These are phyloP conservation scores for Microbotryum saponariae DNA, from an alignment of 1,284 basidiomycete genomes.

Conservation along the genomic window DNA sequence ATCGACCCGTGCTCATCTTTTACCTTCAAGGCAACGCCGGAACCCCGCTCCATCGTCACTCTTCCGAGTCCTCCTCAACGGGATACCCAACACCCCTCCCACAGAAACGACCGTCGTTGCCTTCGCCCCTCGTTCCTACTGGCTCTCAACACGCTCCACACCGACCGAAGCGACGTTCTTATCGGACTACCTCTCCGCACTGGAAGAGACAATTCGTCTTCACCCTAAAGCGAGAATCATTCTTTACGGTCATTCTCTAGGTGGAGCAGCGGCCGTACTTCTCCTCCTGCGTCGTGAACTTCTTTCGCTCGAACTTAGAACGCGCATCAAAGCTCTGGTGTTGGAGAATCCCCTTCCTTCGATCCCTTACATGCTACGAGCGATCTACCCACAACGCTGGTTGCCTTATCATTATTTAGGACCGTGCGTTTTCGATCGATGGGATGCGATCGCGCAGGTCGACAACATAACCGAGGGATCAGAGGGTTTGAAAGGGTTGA, in stretches of 20 bases:
- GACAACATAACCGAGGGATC: not conserved
- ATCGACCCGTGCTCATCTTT: constrained; percentile 38
- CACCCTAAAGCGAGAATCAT: constrained; percentile 43
- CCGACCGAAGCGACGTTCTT: constrained; percentile 45
- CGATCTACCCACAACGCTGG: constrained; percentile 50
- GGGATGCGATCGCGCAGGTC: constrained; percentile 44
- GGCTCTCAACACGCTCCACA: constrained; percentile 42
- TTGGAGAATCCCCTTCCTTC: constrained; percentile 52
- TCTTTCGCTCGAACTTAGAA: constrained; percentile 7
- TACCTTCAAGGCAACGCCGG: constrained; percentile 52
- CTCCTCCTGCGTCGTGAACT: constrained; percentile 34
- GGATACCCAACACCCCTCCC: not conserved
- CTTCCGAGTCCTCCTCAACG: constrained; percentile 42
- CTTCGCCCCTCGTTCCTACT: constrained; percentile 46
- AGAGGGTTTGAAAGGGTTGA: not conserved
- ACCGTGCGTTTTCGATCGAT: constrained; percentile 46
- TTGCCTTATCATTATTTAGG: constrained; percentile 50
- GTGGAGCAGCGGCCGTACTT: constrained; percentile 47
- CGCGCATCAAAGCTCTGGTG: constrained; percentile 40
- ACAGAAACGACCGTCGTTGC: constrained; percentile 40
- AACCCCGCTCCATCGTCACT: constrained; percentile 48
- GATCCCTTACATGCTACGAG: constrained; percentile 49
- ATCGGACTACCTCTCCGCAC: constrained; percentile 44
- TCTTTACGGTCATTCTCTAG: constrained; percentile 51
- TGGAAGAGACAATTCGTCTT: constrained; percentile 39